A percentile compares a stretch with the other conserved stretches of the same genome.
These are phyloP conservation scores for Colletotrichum falcatum DNA, from an alignment of 2,329 filamentous ascomycete species.

Conservation along the genomic window DNA sequence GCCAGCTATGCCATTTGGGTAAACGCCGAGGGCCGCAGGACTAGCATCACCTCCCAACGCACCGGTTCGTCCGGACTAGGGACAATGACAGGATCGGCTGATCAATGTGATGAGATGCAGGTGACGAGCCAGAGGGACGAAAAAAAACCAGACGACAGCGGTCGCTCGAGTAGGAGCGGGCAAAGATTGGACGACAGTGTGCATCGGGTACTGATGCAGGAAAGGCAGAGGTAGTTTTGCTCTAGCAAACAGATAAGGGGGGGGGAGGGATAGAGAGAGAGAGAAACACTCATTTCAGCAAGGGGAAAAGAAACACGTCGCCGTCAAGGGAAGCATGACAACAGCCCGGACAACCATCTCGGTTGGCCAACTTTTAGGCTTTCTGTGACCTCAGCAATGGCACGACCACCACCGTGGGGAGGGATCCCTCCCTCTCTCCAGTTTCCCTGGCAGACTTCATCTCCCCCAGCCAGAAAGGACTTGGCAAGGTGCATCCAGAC, in stretches of 20 bases:
- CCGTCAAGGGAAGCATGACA: slow-evolving; percentile 10
- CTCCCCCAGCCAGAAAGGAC: slow-evolving; percentile 8
- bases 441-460: slow-evolving; percentile 29
- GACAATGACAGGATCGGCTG: slow-evolving; percentile 14
- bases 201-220: not conserved
- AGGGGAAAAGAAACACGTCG: slow-evolving; percentile 22
- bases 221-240: not conserved
- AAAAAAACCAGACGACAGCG: slow-evolving; percentile 31
- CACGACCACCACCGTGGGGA: slow-evolving; percentile 24
- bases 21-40: slow-evolving; percentile 19
- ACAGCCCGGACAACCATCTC: slow-evolving; percentile 21
- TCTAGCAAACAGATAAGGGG: not conserved
- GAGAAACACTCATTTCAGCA: slow-evolving; percentile 2
- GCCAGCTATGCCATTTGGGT: slow-evolving; percentile 30
- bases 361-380: slow-evolving; percentile 17
- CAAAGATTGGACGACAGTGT: slow-evolving; percentile 20
- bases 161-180: not conserved
- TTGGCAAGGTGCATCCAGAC: slow-evolving; percentile 31
- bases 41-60: slow-evolving; percentile 33
- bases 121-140: slow-evolving; percentile 4
- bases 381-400: slow-evolving; percentile 23
- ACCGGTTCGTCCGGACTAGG: slow-evolving; percentile 33
- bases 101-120: slow-evolving; percentile 29
- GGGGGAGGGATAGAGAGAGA: not conserved
- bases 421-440: slow-evolving; percentile 28